Evolutionary conservation across 2,329 filamentous ascomycete species (phyloP), one percentile per base, ranked within the genome.

Genomic region (Colletotrichum sp.): DNA sequence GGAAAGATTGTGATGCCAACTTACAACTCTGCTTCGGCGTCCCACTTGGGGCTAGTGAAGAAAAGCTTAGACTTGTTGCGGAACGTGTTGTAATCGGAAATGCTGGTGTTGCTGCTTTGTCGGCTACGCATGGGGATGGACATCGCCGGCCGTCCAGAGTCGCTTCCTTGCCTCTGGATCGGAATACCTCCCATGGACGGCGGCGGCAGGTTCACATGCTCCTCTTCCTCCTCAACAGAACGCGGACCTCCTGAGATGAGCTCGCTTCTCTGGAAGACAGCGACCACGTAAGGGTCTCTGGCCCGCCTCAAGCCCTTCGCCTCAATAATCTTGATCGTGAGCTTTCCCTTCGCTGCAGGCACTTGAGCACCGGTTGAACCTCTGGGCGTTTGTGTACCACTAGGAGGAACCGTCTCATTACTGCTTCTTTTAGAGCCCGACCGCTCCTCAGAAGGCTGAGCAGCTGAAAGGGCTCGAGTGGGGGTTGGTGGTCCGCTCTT

Each of bases 121-220:
- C 97, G 93, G 84, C 96, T 99, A 81, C 94, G 93, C 95, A 99
- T 98, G 3, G 97, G 97, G 79, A 99, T 99, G 36, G 96, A 95
- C 93, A 98, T 96, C 18, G 96, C 84, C 7, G 95, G 91, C 68
- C 94, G 92, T 32, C 96, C 95, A 34, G 93, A 94, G 80, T 98
- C 95, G 82, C 95, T 97, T 74, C 93, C 94, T 77, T 94, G 92
- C 73, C 94, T 90, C 80, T 92, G 90, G 75, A 93, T 93, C 1
- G 92, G 87, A 72, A 93, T 88, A 32, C 91, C 89, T 44, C 90
- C 89, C 71, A 87, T 82, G 63, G 80, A 88, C 79, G 89, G 91
- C n/a, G 85, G 82, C 44, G 84, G 81, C 52, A 80, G 82, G 28
- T 87, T 78, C 74, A 89, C 82, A 71, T 93, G 91, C 60, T 93